Percentiles rank a stretch among this genome's conserved stretches.
Conservation (phyloP, 192 early-diverging fungal species). For the Coemansia pectinata region DNA sequence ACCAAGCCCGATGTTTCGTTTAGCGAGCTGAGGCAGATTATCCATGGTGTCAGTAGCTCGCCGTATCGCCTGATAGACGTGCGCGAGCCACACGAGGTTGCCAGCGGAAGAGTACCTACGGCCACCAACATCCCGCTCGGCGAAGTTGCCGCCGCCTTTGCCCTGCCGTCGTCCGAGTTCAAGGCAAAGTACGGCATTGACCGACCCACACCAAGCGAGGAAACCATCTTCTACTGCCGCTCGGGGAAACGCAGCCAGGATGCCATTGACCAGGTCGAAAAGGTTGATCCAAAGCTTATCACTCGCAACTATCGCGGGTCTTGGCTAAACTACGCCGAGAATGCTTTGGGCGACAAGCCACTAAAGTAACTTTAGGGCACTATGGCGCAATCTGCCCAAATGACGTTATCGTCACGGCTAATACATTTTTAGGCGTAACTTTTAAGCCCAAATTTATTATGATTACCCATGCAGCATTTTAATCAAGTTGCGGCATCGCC, state of each 20-base stretch:
- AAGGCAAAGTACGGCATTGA: slow-evolving; percentile 60
- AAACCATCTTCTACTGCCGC: slow-evolving; percentile 70
- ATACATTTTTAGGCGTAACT: not conserved
- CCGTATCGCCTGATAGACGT: slow-evolving; percentile 66
- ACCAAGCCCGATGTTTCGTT: slow-evolving; percentile 50
- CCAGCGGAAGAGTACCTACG: slow-evolving; percentile 64
- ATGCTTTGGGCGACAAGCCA: slow-evolving; percentile 35
- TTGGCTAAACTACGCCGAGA: slow-evolving; percentile 50
- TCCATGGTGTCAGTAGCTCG: slow-evolving; percentile 37
- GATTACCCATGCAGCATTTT: too few relatives aligned
- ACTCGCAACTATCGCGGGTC: slow-evolving; percentile 55
- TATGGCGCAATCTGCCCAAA: not conserved
- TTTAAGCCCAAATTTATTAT: too few relatives aligned
- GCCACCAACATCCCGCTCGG: slow-evolving; percentile 68
- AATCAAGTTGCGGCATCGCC: too few relatives aligned
- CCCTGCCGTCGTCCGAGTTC: slow-evolving; percentile 41
- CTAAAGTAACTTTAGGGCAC: slow-evolving; percentile 15
- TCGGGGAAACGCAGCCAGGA: slow-evolving; percentile 66
- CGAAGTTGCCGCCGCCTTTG: slow-evolving; percentile 56
- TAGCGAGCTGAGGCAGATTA: slow-evolving; percentile 43
- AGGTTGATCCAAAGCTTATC: slow-evolving; percentile 46
- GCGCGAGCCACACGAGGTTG: slow-evolving; percentile 64
- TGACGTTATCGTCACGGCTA: slow-evolving; percentile 27
- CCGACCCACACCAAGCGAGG: slow-evolving; percentile 57
- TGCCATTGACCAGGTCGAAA: slow-evolving; percentile 60